phyloP scores from a whole-genome alignment of 495 filamentous ascomycete species.

The Sabuloglossum arenarium region DNA sequence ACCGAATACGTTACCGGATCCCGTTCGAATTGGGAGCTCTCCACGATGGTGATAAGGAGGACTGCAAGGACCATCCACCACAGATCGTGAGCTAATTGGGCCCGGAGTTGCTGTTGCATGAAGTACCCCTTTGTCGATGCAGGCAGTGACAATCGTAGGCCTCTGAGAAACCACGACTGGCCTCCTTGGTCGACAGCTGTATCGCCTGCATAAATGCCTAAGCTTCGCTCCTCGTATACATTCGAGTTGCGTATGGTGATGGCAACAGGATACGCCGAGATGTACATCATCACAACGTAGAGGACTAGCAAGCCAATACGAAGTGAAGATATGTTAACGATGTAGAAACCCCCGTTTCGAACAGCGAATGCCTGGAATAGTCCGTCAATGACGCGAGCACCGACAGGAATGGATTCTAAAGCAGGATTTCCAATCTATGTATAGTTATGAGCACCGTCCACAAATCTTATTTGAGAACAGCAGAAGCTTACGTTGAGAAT shows the following conservation, averaged over 20 bases:
- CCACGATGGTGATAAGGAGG: slow-evolving; percentile 52
- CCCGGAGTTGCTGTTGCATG: slow-evolving; percentile 48
- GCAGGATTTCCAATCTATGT: slow-evolving; percentile 39
- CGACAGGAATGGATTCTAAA: slow-evolving; percentile 32
- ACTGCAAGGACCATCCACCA: slow-evolving; percentile 68
- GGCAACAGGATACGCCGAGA: slow-evolving; percentile 40
- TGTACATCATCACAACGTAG: slow-evolving; percentile 90
- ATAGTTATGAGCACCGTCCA: background rate
- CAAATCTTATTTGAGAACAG: background rate
- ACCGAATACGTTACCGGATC: slow-evolving; percentile 53
- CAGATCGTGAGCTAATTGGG: slow-evolving; percentile 67
- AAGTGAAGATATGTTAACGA: slow-evolving; percentile 48
- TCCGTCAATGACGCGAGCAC: slow-evolving; percentile 48
- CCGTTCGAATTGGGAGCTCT: slow-evolving; percentile 39
- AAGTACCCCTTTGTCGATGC: slow-evolving; percentile 27
- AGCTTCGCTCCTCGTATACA: slow-evolving; percentile 33
- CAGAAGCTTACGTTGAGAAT: slow-evolving; percentile 32
- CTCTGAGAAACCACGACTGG: slow-evolving; percentile 10
- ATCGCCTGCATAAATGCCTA: slow-evolving; percentile 45
- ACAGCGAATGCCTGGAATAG: slow-evolving; percentile 73
- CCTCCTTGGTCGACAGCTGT: slow-evolving; percentile 4
- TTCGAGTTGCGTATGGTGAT: slow-evolving; percentile 29
- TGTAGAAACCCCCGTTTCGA: slow-evolving; percentile 65
- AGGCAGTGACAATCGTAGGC: slow-evolving; percentile 10
- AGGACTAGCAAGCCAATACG: slow-evolving; percentile 56